Conservation (phyloP, 345 rosid species). For the Aegle marmelos region DNA sequence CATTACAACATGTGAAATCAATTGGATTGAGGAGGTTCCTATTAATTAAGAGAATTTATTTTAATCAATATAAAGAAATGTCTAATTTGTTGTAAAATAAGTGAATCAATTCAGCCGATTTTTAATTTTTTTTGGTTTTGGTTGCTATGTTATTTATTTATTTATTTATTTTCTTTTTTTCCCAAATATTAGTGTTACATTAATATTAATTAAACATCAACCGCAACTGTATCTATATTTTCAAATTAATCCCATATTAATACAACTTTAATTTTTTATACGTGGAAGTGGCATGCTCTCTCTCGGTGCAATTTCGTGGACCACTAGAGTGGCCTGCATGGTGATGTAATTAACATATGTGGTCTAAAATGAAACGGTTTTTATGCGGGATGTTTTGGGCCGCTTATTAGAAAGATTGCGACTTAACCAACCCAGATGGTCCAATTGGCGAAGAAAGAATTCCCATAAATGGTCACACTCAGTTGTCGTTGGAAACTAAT, state of each 20-base stretch:
- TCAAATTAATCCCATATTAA: too few species aligned
- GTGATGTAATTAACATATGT: not conserved
- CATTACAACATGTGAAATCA: not conserved
- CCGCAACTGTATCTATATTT: not conserved
- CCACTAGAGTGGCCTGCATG: constrained; percentile 4
- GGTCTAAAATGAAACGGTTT: constrained; percentile 9
- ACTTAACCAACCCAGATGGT: constrained; percentile 14
- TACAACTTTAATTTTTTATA: not conserved
- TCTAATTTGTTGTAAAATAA: too few species aligned
- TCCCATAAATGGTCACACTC: constrained; percentile 1
- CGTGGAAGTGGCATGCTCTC: not conserved
- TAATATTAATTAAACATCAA: not conserved
- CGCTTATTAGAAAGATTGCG: constrained; percentile 12
- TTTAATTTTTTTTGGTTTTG: too few species aligned
- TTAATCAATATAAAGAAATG: too few species aligned
- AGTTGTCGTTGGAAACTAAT: not conserved
- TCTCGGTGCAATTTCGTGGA: constrained; percentile 11
- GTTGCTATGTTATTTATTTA: too few species aligned
- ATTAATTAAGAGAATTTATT: too few species aligned
- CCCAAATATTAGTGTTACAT: too few species aligned
- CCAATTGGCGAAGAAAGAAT: constrained; percentile 20
- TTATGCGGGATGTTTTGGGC: constrained; percentile 1
- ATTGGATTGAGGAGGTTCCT: not conserved
- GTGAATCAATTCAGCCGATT: too few species aligned
- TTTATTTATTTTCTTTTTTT: too few species aligned